Evolutionary conservation across 2,329 filamentous ascomycete genomes (phyloP), one percentile per base, ranked within the genome.

Genomic region (Stylonectria norvegica): DNA sequence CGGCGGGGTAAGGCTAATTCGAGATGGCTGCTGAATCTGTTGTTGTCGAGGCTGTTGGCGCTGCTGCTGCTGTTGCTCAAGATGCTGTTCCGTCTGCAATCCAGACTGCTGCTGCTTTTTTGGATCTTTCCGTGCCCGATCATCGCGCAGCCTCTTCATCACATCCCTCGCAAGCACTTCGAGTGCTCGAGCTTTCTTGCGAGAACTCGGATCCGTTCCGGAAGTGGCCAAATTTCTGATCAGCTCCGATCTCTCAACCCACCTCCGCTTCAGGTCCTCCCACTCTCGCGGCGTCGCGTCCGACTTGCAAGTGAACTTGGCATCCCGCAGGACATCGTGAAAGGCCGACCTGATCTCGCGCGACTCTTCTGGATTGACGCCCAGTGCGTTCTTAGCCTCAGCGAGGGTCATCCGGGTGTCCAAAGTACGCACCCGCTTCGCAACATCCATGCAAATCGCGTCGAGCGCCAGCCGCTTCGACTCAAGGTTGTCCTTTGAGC

Each of bases 371-470:
- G 72, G 71, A 41, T 74, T 70, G 27, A 73, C 45, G 0, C 66
- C 66, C 10, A 75, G 57, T 2, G 64, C 51, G 12, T 85, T 86
- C 60, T 89, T 90, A 4, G 85, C 86, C 43, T 89, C 83, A 2
- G 79, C 75, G 31, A 91, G 76, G 1, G 80, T 83, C 75, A 91
- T 81, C n/a, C 77, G 72, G 22, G 71, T 74, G 34, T 81, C 77
- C 42, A 79, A 10, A 69, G 79, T 54, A 14, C 87, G 79, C 71
- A 90, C 82, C 15, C 85, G 73, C 64, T 93, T 93, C 1, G 86
- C 90, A 20, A 91, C 85, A 64, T 91, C 86, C 19, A 79, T 84
- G 57, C 85, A 89, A 17, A 94, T 82, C 32, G 89, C 77, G 59
- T 94, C 87, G 5, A 94, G 68, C 0, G 86, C 85, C 32, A 88